These are phyloP conservation scores for Purpureocillium takamizusanense DNA, from an alignment of 2,329 filamentous ascomycete genomes.

Conservation along the genomic window DNA sequence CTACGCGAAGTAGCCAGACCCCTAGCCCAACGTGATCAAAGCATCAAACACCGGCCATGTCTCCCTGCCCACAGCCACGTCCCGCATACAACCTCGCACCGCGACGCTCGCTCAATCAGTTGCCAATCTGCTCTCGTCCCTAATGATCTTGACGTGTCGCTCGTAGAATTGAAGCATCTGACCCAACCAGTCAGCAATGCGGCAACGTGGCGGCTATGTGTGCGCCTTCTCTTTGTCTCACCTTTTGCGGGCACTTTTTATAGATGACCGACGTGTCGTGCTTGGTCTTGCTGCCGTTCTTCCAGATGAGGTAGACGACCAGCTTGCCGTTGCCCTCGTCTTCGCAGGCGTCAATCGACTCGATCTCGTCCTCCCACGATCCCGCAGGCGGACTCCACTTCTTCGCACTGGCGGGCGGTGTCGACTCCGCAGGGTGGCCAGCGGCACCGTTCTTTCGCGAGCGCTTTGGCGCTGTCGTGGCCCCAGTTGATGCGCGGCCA, in stretches of 20 bases:
- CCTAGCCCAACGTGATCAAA: too few species aligned
- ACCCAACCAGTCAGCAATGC: slow-evolving; percentile 3
- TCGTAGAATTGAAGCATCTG: slow-evolving; percentile 55
- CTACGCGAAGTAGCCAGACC: too few species aligned
- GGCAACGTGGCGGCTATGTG: neutral
- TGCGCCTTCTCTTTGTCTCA: slow-evolving; percentile 18
- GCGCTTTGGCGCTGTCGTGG: slow-evolving; percentile 33
- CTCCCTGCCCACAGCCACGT: too few species aligned
- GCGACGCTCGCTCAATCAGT: slow-evolving; percentile 8
- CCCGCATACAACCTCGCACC: neutral
- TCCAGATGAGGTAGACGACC: slow-evolving; percentile 65
- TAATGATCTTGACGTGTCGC: slow-evolving; percentile 45
- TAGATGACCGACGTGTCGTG: slow-evolving; percentile 62
- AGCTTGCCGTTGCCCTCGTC: slow-evolving; percentile 51
- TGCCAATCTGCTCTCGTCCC: slow-evolving; percentile 20
- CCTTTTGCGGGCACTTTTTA: slow-evolving; percentile 70
- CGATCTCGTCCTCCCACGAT: slow-evolving; percentile 68
- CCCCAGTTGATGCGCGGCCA: slow-evolving; percentile 33
- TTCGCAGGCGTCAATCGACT: slow-evolving; percentile 62
- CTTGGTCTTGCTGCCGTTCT: slow-evolving; percentile 63
- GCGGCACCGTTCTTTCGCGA: slow-evolving; percentile 30
- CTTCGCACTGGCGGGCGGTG: slow-evolving; percentile 36
- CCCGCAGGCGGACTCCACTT: slow-evolving; percentile 62
- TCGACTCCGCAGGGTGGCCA: slow-evolving; percentile 37
- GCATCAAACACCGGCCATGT: too few species aligned